These are phyloP conservation scores for Erigeron philadelphicus DNA, from an alignment of 140 eudicot species.

Conservation along the genomic window DNA sequence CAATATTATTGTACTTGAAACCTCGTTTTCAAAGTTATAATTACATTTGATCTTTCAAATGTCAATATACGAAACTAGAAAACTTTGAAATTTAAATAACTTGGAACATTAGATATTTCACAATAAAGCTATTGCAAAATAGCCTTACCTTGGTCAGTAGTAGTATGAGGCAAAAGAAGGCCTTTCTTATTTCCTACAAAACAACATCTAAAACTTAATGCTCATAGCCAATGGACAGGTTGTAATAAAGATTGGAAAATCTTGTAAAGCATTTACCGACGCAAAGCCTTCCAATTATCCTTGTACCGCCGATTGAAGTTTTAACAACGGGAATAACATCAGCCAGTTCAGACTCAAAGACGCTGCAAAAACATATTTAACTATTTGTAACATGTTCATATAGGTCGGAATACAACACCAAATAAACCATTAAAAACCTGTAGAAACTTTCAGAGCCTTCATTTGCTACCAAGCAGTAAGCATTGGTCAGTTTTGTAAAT, in stretches of 20 bases:
- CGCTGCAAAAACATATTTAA: slow-evolving; percentile 42
- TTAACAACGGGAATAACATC: slow-evolving; percentile 79
- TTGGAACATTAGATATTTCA: not conserved
- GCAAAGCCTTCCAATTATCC: slow-evolving; percentile 80
- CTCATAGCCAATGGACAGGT: not conserved
- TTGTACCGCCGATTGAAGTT: slow-evolving; percentile 78
- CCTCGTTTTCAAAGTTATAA: not conserved
- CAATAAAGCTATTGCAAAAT: not conserved
- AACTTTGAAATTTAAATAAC: not conserved
- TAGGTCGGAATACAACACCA: slow-evolving; percentile 2
- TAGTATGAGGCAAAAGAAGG: slow-evolving; percentile 89
- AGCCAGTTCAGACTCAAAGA: slow-evolving; percentile 80
- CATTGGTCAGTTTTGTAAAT: slow-evolving; percentile 90
- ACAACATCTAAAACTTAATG: not conserved
- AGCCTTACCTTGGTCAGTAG: slow-evolving; percentile 80
- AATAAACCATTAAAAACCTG: slow-evolving; percentile 45
- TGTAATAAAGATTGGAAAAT: slow-evolving; percentile 8
- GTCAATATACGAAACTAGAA: not conserved
- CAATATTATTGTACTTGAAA: not conserved
- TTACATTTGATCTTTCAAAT: slow-evolving; percentile 6
- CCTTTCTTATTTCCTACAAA: slow-evolving; percentile 88
- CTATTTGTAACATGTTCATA: slow-evolving; percentile 11
- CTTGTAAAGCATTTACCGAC: slow-evolving; percentile 45
- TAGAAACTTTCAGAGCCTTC: slow-evolving; percentile 91
- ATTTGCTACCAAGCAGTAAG: slow-evolving; percentile 80